Conservation (phyloP, 1,139 yeast species). For the Saccharomyces hybrid region DNA sequence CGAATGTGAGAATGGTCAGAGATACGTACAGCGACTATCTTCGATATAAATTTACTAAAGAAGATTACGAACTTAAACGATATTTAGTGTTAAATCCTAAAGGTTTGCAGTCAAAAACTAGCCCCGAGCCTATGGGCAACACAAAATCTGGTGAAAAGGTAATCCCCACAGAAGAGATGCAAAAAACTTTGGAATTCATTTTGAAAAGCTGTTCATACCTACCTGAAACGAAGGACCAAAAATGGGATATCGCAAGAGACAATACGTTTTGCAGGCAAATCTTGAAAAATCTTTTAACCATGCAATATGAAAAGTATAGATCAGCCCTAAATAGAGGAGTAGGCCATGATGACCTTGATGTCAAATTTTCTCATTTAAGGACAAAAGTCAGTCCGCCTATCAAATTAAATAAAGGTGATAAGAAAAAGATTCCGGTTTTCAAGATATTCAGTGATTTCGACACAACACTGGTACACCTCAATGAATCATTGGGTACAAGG, state of each 20-base stretch:
- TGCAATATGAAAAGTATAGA: conserved; percentile 21
- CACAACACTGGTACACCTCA: conserved; percentile 18
- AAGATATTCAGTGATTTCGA: conserved; percentile 22
- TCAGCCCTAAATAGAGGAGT: background rate
- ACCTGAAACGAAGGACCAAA: conserved; percentile 7
- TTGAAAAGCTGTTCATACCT: conserved; percentile 15
- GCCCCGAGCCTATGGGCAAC: conserved; percentile 3
- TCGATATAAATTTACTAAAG: conserved; percentile 24
- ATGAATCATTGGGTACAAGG: conserved; percentile 23
- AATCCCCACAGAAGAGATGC: conserved; percentile 5
- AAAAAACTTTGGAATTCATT: conserved; percentile 20
- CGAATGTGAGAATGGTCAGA: conserved; percentile 21
- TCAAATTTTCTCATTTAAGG: background rate
- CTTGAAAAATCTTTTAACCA: conserved; percentile 24
- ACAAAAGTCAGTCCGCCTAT: background rate
- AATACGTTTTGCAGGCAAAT: conserved; percentile 19
- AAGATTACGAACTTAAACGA: conserved; percentile 22
- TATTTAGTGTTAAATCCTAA: conserved; percentile 5
- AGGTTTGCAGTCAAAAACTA: background rate
- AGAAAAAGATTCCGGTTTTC: conserved; percentile 1
- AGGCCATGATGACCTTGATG: background rate
- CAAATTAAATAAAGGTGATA: background rate
- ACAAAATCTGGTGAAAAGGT: background rate
- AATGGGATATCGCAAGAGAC: conserved; percentile 11
- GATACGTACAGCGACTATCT: conserved; percentile 24